Base-by-base conservation (phyloP, 352 stramenopile species). In the Globisporangium cylindrosporum region DNA sequence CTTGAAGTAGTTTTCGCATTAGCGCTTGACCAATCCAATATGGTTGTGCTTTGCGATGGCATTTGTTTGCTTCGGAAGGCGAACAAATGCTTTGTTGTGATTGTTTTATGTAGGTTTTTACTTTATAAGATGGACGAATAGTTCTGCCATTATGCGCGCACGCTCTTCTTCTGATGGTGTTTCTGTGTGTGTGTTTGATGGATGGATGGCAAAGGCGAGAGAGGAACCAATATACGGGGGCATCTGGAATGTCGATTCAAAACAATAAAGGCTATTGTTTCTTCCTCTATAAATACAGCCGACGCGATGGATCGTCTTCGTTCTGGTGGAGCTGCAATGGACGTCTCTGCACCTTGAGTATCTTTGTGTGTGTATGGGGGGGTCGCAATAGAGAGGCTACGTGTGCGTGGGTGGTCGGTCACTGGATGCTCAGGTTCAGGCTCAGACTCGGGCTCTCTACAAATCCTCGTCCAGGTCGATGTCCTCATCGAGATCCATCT, bases 211-310 rank as follows among this genome's bases (percentile, higher is more conserved):
- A 51, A 51, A 22, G 41, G 41, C 41, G 15, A 51, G 18, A 51
- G 43, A 2, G 6, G 43, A 51, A 51, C 18, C 43, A 51, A 51
- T 12, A 12, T 10, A 18, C 43, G 43, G 43, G 41, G 43, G 43
- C 43, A 51, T 51, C 43, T 51, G 43, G 43, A 51, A 51, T 51
- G 43, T 51, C 43, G 18, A 51, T 59, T 60, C 55, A 25, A 36
- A 48, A 27, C 59, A 32, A 29, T 15, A 61, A 18, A 29, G 36
- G 38, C 22, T 10, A 36, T 53, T 32, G 58, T 34, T 54, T 41
- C 36, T 36, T 74, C 74, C 75, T 86, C 78, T 90, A 88, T 88
- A 90, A 90, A 90, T 88, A 88, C 80, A 86, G 75, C 79, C 74
- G 73, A 60, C 66, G 72, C 57, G 60, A 72, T 62, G 34, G 60